Evolutionary conservation across 2,329 filamentous ascomycete species (phyloP).

Genomic region (Xylaria sp.): DNA sequence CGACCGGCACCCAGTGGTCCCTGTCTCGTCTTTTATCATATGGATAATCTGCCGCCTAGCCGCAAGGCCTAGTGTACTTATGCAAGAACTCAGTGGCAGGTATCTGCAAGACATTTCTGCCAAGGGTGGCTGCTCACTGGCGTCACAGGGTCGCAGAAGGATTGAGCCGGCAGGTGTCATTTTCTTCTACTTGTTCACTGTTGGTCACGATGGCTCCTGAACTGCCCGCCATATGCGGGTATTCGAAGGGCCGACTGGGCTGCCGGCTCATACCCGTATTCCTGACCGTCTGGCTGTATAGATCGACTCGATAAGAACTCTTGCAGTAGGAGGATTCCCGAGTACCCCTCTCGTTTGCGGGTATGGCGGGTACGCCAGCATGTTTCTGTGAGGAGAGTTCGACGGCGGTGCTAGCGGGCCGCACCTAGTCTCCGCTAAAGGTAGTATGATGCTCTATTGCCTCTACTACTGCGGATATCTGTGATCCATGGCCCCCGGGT

Average conservation of each 20-base stretch:
- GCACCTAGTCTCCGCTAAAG: constrained; percentile 55
- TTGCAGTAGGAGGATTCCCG: constrained; percentile 52
- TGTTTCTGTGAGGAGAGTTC: constrained; percentile 15
- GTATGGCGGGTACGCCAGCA: constrained; percentile 59
- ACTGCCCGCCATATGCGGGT: constrained; percentile 53
- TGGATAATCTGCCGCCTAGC: constrained; percentile 64
- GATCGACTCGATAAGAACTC: constrained; percentile 61
- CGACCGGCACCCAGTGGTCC: constrained; percentile 54
- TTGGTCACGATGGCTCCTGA: constrained; percentile 71
- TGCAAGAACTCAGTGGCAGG: constrained; percentile 66
- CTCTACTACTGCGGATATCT: constrained; percentile 58
- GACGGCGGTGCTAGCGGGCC: constrained; percentile 22
- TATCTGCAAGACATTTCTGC: constrained; percentile 17
- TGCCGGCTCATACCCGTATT: constrained; percentile 18
- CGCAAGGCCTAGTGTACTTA: constrained; percentile 61
- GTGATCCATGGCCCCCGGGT: constrained; percentile 59
- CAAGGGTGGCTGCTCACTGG: constrained; percentile 14
- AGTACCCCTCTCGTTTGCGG: constrained; percentile 60
- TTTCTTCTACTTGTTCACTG: constrained; percentile 67
- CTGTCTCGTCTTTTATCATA: constrained; percentile 68
- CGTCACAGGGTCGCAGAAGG: constrained; percentile 57
- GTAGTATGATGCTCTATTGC: constrained; percentile 59
- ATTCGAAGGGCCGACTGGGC: background rate
- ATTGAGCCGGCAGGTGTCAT: constrained; percentile 70
- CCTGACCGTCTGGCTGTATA: constrained; percentile 34